These are phyloP conservation scores for Alnus glutinosa DNA, from an alignment of 306 rosid genomes.

Conservation along the genomic window DNA sequence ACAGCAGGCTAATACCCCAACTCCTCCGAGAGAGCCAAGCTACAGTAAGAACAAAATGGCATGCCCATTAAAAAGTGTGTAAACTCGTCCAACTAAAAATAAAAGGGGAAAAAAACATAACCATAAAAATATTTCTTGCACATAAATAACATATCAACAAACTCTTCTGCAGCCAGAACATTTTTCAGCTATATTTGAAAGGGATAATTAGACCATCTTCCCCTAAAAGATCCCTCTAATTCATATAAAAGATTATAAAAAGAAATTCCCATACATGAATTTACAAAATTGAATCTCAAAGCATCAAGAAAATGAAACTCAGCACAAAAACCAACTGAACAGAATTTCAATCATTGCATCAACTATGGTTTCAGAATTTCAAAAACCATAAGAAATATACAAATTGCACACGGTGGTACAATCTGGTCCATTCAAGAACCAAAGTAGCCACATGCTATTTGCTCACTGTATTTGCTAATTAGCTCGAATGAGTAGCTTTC, in stretches of 20 bases:
- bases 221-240: neutral
- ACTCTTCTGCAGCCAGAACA: neutral
- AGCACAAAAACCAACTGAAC: neutral
- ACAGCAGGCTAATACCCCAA: neutral
- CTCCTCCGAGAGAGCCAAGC: slow-evolving; percentile 3
- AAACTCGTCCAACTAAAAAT: neutral
- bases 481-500: neutral
- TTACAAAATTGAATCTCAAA: neutral
- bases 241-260: neutral
- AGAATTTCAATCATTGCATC: neutral
- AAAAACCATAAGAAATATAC: neutral
- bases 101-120: neutral
- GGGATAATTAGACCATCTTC: neutral
- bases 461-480: neutral
- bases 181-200: neutral
- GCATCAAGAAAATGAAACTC: neutral
- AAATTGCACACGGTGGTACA: neutral
- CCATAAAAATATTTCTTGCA: neutral
- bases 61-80: neutral
- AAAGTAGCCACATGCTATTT: neutral
- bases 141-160: neutral
- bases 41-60: neutral
- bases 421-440: neutral
- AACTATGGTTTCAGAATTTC: too few species aligned
- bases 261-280: neutral